Conservation (phyloP, 2,329 filamentous ascomycete species). For the Epicoccum sorghinum region DNA sequence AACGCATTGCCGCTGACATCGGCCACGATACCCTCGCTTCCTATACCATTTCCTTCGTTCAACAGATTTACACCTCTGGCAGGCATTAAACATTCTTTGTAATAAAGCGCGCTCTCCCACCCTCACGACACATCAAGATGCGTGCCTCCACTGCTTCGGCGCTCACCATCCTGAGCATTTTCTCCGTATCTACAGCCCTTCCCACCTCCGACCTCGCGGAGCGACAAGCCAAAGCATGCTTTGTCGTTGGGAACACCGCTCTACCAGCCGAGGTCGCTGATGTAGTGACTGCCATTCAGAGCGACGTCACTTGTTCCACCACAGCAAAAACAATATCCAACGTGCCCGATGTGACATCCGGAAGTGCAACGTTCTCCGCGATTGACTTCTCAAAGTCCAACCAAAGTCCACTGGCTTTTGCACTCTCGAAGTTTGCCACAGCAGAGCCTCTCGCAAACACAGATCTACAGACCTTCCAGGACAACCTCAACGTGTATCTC, state of each 20-base stretch:
- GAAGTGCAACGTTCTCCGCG: constrained; percentile 57
- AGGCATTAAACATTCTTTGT: constrained; percentile 7
- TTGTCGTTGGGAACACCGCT: constrained; percentile 57
- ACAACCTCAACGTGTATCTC: constrained; percentile 62
- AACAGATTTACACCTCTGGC: neutral
- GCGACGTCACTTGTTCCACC: constrained; percentile 58
- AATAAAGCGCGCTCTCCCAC: neutral
- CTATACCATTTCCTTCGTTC: neutral
- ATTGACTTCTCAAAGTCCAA: constrained; percentile 62
- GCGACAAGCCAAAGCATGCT: constrained; percentile 54
- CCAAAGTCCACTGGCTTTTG: constrained; percentile 60
- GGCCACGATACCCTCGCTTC: neutral
- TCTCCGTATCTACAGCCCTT: constrained; percentile 20
- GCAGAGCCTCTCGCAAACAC: constrained; percentile 55
- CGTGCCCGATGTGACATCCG: constrained; percentile 64
- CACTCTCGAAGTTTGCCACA: constrained; percentile 61
- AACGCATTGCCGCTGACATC: neutral
- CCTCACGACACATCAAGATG: constrained; percentile 18
- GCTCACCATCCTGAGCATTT: constrained; percentile 20
- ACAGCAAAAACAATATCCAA: constrained; percentile 56
- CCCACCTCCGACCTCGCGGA: constrained; percentile 15
- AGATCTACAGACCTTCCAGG: constrained; percentile 60
- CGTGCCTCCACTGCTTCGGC: constrained; percentile 19
- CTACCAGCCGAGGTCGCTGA: constrained; percentile 60
- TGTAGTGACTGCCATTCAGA: constrained; percentile 51